phyloP scores from a whole-genome alignment of 176 grass and related monocot species.

The Zea luxurians region DNA sequence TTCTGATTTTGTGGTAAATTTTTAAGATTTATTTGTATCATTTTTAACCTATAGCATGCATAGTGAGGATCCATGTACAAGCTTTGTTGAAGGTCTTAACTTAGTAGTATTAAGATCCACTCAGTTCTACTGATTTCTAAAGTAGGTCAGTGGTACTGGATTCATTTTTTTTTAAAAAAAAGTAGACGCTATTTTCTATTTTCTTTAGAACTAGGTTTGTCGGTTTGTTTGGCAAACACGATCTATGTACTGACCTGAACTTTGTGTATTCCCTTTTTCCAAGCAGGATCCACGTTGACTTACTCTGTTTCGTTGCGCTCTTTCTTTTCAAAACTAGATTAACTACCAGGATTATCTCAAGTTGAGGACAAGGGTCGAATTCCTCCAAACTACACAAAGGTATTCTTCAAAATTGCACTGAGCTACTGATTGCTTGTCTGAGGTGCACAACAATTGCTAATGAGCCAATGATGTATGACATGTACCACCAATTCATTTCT shows the following conservation, averaged over 20 bases:
- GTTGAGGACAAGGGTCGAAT: conserved; percentile 71
- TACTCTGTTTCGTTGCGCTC: not conserved
- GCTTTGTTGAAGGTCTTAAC: not conserved
- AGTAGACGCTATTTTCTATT: not conserved
- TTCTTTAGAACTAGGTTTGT: not conserved
- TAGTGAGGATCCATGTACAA: not conserved
- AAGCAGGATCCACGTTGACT: not conserved
- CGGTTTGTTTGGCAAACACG: not conserved
- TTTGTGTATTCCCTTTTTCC: not conserved
- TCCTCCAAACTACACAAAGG: conserved; percentile 86
- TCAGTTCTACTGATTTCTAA: not conserved
- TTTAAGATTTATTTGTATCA: not conserved
- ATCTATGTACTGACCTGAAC: not conserved
- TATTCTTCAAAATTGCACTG: conserved; percentile 33
- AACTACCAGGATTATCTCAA: conserved; percentile 85
- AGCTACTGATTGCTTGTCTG: not conserved
- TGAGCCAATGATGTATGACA: conserved; percentile 25
- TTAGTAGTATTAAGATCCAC: not conserved
- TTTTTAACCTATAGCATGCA: no score
- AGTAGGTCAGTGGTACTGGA: not conserved
- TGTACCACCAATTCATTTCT: not conserved
- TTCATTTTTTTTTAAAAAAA: not conserved
- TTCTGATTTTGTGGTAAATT: not conserved
- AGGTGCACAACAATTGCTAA: not conserved
- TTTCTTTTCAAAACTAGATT: conserved; percentile 53